phyloP scores from a whole-genome alignment of 768 basidiomycete species.

The Hericium coralloides region DNA sequence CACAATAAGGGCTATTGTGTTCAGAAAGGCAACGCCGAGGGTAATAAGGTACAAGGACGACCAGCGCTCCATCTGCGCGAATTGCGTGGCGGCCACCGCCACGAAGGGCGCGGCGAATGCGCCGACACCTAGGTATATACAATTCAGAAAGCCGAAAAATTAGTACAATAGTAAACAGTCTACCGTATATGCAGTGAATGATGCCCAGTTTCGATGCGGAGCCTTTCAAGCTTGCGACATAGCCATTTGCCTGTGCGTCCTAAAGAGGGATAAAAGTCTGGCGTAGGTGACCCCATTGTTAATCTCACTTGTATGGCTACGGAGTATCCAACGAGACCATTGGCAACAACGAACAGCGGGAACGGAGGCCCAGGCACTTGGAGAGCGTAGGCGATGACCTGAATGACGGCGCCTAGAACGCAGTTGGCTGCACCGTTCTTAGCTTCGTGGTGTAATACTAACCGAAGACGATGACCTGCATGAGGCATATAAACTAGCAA shows the following conservation, averaged over 20 bases:
- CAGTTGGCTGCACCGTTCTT: no score
- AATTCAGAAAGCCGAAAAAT: no score
- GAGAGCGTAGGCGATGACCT: conserved; percentile 45
- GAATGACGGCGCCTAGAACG: conserved; percentile 37
- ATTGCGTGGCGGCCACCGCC: conserved; percentile 27
- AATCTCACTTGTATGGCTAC: conserved; percentile 32
- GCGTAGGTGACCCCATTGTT: neutral
- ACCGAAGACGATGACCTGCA: conserved; percentile 28
- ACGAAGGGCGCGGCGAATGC: conserved; percentile 64
- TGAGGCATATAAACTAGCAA: neutral
- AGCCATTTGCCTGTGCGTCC: conserved; percentile 70
- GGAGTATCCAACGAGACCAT: conserved; percentile 40
- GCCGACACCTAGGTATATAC: no score
- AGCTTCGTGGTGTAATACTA: no score
- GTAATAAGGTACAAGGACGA: no score
- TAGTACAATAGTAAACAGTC: no score
- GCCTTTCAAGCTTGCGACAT: conserved; percentile 47
- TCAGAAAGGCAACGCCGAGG: conserved; percentile 19
- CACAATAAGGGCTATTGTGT: conserved; percentile 37
- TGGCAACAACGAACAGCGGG: conserved; percentile 46
- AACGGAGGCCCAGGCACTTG: conserved; percentile 53
- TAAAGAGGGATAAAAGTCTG: conserved; percentile 22
- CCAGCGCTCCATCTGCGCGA: no score
- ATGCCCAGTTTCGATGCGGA: conserved; percentile 60
- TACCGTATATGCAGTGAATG: conserved; percentile 63